Base-by-base conservation (phyloP, 176 grass and related monocot genomes). In the Carex cristatella region DNA sequence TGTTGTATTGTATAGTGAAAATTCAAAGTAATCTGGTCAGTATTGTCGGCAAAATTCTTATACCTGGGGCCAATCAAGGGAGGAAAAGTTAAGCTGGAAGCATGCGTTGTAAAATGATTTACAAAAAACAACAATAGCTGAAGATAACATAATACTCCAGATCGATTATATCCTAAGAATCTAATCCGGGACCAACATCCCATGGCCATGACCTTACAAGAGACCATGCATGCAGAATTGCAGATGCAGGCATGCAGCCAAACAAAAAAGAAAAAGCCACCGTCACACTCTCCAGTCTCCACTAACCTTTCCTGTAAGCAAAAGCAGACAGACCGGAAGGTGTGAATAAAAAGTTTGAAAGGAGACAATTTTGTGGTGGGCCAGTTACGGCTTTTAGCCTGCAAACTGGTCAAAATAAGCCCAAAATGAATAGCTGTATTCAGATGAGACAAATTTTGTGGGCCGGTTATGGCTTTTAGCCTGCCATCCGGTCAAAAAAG, bases 401-500 rank as follows among this genome's bases (percentile, higher is more conserved):
- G 81, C 40, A 62, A 83, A 66, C 27, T 10, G 23, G 61, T 83
- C 61, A 83, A 83, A 46, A 54, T 83, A 44, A 62, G 81, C 81
- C 81, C 9, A 51, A 44, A 53, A 80, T 7, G 13, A 54, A 33
- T 32, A n/a, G 4, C 11, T 18, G 7, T 69, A 5, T 40, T 40
- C 4, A 40, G 38, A 14, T 0, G 14, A 51, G 42, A 83, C 44
- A 83, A 67, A 1, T 14, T 75, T 40, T 4, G 38, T 40, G 15
- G 14, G 14, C 13, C 35, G 11, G 35, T 30, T 65, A 10, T 83
- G 63, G 44, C 44, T 49, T 18, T 83, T 83, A 83, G 62, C 63
- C 61, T 83, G 81, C 61, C 81, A 83, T 32, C 7, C 23, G 62
- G 62, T 83, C 62, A 83, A 83, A 46, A n/a, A 55, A 46, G 81